Conservation (phyloP, 2,329 filamentous ascomycete genomes). For the Paraphoma chrysanthemicola region DNA sequence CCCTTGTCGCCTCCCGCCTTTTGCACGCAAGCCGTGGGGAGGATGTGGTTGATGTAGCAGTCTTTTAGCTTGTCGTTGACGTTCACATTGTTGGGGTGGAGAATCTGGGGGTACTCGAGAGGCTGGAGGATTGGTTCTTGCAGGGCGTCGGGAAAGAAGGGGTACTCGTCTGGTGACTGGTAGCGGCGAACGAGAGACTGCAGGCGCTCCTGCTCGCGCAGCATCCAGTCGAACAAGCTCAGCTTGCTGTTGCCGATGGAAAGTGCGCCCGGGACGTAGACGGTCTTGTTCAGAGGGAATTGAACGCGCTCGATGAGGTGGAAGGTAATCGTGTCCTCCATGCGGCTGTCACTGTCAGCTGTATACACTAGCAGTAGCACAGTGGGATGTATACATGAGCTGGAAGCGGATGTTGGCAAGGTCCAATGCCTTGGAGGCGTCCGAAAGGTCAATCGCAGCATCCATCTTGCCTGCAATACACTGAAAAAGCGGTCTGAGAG, state of each 20-base stretch:
- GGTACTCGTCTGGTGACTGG: constrained; percentile 95
- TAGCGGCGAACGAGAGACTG: constrained; percentile 94
- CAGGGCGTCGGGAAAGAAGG: constrained; percentile 88
- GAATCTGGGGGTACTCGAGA: constrained; percentile 84
- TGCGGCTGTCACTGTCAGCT: constrained; percentile 66
- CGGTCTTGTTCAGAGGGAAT: constrained; percentile 88
- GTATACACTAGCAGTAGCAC: neutral
- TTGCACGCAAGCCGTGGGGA: constrained; percentile 82
- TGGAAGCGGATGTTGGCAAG: constrained; percentile 92
- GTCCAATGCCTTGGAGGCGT: constrained; percentile 85
- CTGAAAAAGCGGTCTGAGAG: neutral
- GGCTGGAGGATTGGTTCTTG: constrained; percentile 84
- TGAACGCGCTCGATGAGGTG: constrained; percentile 98
- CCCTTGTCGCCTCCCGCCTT: constrained; percentile 80
- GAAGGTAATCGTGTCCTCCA: constrained; percentile 98
- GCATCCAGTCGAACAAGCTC: constrained; percentile 93
- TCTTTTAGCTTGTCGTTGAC: constrained; percentile 87
- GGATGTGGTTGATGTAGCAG: constrained; percentile 82
- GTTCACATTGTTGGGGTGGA: constrained; percentile 88
- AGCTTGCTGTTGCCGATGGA: constrained; percentile 74
- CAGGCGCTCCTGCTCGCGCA: constrained; percentile 85
- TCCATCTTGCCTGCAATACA: constrained; percentile 69
- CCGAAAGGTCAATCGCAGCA: constrained; percentile 83
- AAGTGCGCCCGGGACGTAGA: constrained; percentile 84
- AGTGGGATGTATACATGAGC: constrained; percentile 70